Base-by-base conservation (phyloP, 2,329 filamentous ascomycete genomes). In the Aspergillus tamarii region DNA sequence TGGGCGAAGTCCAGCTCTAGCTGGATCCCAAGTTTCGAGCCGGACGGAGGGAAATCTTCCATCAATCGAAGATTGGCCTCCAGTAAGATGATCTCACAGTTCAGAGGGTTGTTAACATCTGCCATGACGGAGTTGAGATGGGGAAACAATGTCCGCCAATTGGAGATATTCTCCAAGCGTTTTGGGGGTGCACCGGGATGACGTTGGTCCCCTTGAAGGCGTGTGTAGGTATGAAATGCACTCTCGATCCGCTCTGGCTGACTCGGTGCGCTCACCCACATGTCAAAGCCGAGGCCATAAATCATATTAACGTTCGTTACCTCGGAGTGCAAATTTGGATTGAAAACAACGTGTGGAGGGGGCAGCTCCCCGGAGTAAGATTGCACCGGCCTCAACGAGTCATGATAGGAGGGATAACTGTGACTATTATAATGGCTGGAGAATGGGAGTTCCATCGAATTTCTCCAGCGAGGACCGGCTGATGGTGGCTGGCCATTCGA, bases 171-270 rank as follows among this genome's bases (percentile, higher is more conserved):
- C 50, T 82, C 80, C 36, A 83, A 63, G 2, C 76, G 73, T 66
- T 76, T 75, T 0, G 77, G 73, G n/a, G 76, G 71, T 12, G 75
- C 71, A 43, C 55, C 70, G 21, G 74, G 75, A 19, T 74, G 77
- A 43, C 74, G 73, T 48, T 76, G 74, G 54, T 78, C 77, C 48
- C 74, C 74, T 64, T 81, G 77, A 10, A 82, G 73, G 32, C 76
- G 74, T 11, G 80, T 83, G 67, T 82, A 83, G 45, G 72, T 72
- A 69, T 83, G 81, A 39, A 80, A 68, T n/a, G 77, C 76, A 60
- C 78, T 74, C 50, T 80, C 78, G 23, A 75, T 73, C 28, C 73
- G 72, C 54, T 76, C 73, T 7, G 71, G 74, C 61, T 78, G 74
- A 48, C 76, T 70, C 55, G 75, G 75, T 6, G 73, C 71, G 66